Evolutionary conservation across 139 green algal species (phyloP).

Genomic region (Prasinococcaceae sp.): DNA sequence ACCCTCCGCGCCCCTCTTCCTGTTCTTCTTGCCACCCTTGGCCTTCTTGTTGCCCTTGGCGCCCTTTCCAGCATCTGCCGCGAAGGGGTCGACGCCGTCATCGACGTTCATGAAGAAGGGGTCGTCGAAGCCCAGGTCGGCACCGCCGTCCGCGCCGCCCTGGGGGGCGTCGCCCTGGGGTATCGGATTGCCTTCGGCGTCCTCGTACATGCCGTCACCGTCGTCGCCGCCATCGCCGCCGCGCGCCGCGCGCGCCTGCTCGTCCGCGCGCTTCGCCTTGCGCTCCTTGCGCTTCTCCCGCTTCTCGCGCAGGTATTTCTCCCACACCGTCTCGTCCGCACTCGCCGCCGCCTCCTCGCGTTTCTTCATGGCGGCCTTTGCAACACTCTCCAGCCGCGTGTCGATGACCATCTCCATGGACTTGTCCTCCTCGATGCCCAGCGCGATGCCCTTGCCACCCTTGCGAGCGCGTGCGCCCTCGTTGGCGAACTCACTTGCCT

Average conservation of each 20-base stretch:
- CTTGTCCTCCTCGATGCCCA: slow-evolving; percentile 17
- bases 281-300: slow-evolving; percentile 18
- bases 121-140: slow-evolving; percentile 52
- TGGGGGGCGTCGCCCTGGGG: too few relatives aligned
- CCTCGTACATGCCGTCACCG: not conserved
- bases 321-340: slow-evolving; percentile 64
- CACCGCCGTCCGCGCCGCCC: slow-evolving; percentile 4
- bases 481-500: slow-evolving; percentile 46
- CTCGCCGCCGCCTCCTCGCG: slow-evolving; percentile 31
- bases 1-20: slow-evolving; percentile 19
- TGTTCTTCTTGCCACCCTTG: slow-evolving; percentile 11
- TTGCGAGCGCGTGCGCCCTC: not conserved
- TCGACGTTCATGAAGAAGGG: slow-evolving; percentile 54
- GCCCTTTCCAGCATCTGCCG: not conserved
- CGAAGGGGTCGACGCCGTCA: not conserved
- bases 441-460: too few relatives aligned
- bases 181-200: too few relatives aligned
- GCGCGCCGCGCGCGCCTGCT: slow-evolving; percentile 14
- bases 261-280: slow-evolving; percentile 3
- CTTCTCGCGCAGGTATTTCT: slow-evolving; percentile 45
- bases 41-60: slow-evolving; percentile 6
- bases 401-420: slow-evolving; percentile 36
- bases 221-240: slow-evolving; percentile 24
- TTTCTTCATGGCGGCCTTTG: slow-evolving; percentile 47
- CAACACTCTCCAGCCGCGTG: slow-evolving; percentile 59